Evolutionary conservation across 2,329 filamentous ascomycete species (phyloP).

Genomic region (Cladophialophora bantiana): DNA sequence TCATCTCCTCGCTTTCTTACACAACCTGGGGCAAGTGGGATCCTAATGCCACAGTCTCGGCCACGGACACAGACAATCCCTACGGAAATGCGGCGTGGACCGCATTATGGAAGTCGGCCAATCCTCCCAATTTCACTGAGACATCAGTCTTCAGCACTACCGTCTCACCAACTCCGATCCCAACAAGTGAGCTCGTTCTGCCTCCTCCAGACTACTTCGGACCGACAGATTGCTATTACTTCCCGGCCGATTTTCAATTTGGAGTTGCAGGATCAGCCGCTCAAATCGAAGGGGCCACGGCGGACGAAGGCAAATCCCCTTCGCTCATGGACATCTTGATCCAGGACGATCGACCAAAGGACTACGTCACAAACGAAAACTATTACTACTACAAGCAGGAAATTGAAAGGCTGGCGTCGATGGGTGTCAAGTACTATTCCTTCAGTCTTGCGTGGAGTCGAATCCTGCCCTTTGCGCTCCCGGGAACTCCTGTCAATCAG

Average conservation of each 20-base stretch:
- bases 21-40: slow-evolving; percentile 48
- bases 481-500: slow-evolving; percentile 55
- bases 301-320: slow-evolving; percentile 48
- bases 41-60: slow-evolving; percentile 42
- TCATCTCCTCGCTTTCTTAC: slow-evolving; percentile 41
- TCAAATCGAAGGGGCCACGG: slow-evolving; percentile 55
- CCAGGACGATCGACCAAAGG: slow-evolving; percentile 46
- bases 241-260: slow-evolving; percentile 52
- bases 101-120: slow-evolving; percentile 45
- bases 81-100: slow-evolving; percentile 50
- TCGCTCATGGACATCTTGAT: slow-evolving; percentile 50
- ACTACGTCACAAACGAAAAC: slow-evolving; percentile 59
- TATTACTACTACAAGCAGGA: slow-evolving; percentile 61
- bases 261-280: slow-evolving; percentile 53
- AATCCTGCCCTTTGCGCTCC: slow-evolving; percentile 57
- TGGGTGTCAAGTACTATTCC: slow-evolving; percentile 50
- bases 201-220: slow-evolving; percentile 62
- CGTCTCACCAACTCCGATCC: slow-evolving; percentile 62
- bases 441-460: slow-evolving; percentile 59
- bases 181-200: slow-evolving; percentile 61
- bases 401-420: slow-evolving; percentile 48
- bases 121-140: slow-evolving; percentile 45
- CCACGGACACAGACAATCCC: slow-evolving; percentile 42
- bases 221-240: slow-evolving; percentile 44
- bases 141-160: slow-evolving; percentile 55